Base-by-base conservation (phyloP, 129 eudicot genomes). In the Centaurea solstitialis region DNA sequence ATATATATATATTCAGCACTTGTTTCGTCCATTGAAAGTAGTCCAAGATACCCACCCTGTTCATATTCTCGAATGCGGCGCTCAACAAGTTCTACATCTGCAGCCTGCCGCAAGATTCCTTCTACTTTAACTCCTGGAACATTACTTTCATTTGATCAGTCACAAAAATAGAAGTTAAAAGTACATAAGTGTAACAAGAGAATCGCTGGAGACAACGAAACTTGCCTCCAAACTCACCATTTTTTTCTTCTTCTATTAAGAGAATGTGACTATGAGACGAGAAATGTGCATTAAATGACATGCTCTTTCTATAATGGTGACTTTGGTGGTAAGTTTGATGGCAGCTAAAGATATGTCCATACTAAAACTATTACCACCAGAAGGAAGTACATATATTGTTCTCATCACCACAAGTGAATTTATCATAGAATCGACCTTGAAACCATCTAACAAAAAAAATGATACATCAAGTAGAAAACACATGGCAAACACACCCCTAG, bases 31-130 rank as follows among this genome's bases (percentile, higher is more conserved):
- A 5, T 61, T 17, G 35, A 41, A 70, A 59, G 20, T 24, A 18
- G 20, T 20, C 45, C 22, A 70, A 71, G 57, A 74, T 38, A 81
- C 90, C 61, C 64, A 94, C 98, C 99, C 47, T 91, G 93, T 84
- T 95, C 99, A 83, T 90, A 95, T 81, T 95, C 99, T 81, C 78
- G 86, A 75, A 95, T 90, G 37, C 97, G 89, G 50, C 81, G 89
- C 69, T 95, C 97, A 85, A 95, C 99, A 85, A 90, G 92, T 50
- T 95, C 99, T 73, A 95, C 99, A 85, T 91, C 97, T 73, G 99
- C 99, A 83, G 99, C 98, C 88, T 95, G 99, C 74, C 99, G 86
- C 88, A 95, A 88, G 83, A 95, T 93, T 81, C 99, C 99, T 88
- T 95, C 99, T 73, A 87, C 92, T 87, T 88, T 84, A 68, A 90